Evolutionary conservation across 352 stramenopile genomes (phyloP).

Genomic region (Phytophthora quininea): DNA sequence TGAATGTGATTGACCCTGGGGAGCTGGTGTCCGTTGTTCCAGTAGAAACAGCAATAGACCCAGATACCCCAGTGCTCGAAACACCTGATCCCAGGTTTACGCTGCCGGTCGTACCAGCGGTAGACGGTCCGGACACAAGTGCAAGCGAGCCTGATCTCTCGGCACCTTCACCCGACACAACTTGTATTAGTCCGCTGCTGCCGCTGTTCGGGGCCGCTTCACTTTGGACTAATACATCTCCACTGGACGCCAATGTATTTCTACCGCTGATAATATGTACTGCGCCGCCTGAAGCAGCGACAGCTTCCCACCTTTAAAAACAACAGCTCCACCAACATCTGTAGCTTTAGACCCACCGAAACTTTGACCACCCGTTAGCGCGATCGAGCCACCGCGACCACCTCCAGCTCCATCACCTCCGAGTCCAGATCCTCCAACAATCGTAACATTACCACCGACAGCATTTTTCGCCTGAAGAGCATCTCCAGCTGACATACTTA

Average conservation of each 20-base stretch:
- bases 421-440: constrained; percentile 47
- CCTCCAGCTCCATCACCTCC: constrained; percentile 45
- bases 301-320: constrained; percentile 46
- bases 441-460: constrained; percentile 39
- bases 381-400: constrained; percentile 48
- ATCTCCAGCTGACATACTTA: constrained; percentile 48
- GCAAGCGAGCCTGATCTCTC: constrained; percentile 31
- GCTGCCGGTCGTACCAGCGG: constrained; percentile 34
- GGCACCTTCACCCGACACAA: constrained; percentile 31
- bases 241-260: constrained; percentile 56
- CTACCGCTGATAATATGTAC: constrained; percentile 51
- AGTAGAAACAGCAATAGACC: constrained; percentile 34
- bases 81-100: constrained; percentile 35
- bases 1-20: constrained; percentile 36
- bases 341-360: constrained; percentile 41
- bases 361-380: constrained; percentile 49
- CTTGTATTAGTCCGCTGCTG: constrained; percentile 41
- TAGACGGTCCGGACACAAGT: constrained; percentile 32
- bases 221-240: constrained; percentile 43
- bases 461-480: constrained; percentile 43
- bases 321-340: constrained; percentile 53
- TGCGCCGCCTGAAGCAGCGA: constrained; percentile 48
- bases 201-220: constrained; percentile 36
- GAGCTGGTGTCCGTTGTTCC: constrained; percentile 23
- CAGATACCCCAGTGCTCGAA: constrained; percentile 28